Evolutionary conservation across 2,329 filamentous ascomycete genomes (phyloP), one percentile per base, ranked within the genome.

Genomic region (Calonectria henricotiae): DNA sequence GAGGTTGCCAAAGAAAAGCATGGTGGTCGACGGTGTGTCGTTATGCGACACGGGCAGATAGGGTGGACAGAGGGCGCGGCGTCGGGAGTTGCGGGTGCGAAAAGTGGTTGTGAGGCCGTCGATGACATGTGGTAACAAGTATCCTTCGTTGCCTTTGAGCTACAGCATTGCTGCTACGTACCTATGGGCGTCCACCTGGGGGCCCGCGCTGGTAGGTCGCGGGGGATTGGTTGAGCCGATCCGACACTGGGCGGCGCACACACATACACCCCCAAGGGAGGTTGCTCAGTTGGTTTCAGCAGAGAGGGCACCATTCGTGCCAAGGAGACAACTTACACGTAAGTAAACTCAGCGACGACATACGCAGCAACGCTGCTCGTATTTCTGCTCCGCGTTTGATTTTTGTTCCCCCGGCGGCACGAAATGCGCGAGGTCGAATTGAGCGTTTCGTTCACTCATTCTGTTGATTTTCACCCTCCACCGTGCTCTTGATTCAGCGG

Each of bases 1-100:
- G 69, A 96, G 88, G 78, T 91, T 93, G 65, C 88, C 88, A 73
- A 90, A 85, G 85, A 95, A 89, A 74, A 94, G 86, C 92, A 94
- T 94, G 62, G 67, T 79, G 78, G 73, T 67, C 72, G 65, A 73
- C 27, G 27, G 30, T 13, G 63, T 43, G 49, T 44, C 51, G 35
- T 49, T 35, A 41, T 12, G 61, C 43, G 41, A 49, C 44, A 32
- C 43, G 47, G 20, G 41, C n/a, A 15, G 35, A 39, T 2, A 32
- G 49, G 20, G 25, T 23, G 15, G 30, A 23, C 20, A 30, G 54
- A 41, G 47, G 39, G 30, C 47, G 69, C 44, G 62, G 51, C 25
- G 39, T 37, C 41, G 66, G 37, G 62, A 65, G 43, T 49, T 43
- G 62, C 20, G 63, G 58, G n/a, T 67, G 30, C 41, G 32, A 68